Conservation (phyloP, 75 land plant genomes). For the Azolla pinnata region DNA sequence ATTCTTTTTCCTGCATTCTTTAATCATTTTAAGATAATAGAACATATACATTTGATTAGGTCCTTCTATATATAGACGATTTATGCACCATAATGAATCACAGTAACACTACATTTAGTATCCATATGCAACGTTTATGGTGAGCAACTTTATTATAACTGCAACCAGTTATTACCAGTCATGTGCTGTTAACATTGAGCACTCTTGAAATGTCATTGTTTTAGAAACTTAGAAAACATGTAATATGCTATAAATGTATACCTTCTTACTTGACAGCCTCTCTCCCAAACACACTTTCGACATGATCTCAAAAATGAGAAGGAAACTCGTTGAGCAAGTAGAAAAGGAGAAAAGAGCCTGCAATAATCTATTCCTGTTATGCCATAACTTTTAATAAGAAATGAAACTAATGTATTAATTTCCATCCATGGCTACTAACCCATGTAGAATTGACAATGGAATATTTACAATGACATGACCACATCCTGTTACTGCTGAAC, state of each 20-base stretch:
- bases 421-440: conserved; percentile 15
- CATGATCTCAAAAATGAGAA: neutral
- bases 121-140: neutral
- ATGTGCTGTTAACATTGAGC: no score
- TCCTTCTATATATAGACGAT: no score
- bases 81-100: no score
- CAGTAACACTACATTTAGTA: neutral
- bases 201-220: no score
- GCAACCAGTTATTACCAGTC: no score
- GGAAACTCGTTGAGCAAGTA: neutral
- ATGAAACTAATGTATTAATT: neutral
- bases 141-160: no score
- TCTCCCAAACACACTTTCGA: neutral
- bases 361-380: neutral
- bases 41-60: no score
- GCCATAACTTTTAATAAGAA: neutral
- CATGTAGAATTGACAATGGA: conserved; percentile 27
- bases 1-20: no score
- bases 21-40: no score
- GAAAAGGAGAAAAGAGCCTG: neutral
- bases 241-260: neutral
- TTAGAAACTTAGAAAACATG: neutral
- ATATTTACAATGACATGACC: conserved; percentile 20
- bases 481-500: conserved; percentile 16
- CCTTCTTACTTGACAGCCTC: neutral